phyloP scores from a whole-genome alignment of 306 rosid genomes.

The Gastrolobium bilobum region DNA sequence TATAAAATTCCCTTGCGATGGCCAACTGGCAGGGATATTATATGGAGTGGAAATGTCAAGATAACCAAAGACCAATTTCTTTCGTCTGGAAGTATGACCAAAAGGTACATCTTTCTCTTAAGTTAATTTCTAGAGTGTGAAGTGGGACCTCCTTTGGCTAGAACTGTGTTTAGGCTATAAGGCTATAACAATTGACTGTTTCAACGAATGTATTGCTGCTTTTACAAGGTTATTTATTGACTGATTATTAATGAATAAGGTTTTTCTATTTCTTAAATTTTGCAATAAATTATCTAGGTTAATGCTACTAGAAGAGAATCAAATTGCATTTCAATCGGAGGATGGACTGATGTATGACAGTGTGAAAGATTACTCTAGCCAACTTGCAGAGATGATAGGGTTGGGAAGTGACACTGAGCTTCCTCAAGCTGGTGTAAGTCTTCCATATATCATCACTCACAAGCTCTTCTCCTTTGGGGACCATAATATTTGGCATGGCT shows the following conservation, averaged over 20 bases:
- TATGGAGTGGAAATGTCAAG: constrained; percentile 95
- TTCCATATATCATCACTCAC: constrained; percentile 11
- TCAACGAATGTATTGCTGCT: neutral
- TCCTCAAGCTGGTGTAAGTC: constrained; percentile 85
- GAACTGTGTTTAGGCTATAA: neutral
- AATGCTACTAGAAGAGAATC: constrained; percentile 92
- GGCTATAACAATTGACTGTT: constrained; percentile 23
- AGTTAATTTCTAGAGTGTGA: neutral
- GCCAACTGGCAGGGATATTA: constrained; percentile 87
- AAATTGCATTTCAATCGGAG: constrained; percentile 86
- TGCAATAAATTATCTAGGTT: constrained; percentile 58
- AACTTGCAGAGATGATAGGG: constrained; percentile 88
- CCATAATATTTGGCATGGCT: constrained; percentile 38
- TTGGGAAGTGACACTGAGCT: constrained; percentile 76
- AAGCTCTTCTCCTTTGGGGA: constrained; percentile 30
- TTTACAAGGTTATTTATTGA: constrained; percentile 36
- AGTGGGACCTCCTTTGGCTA: constrained; percentile 16
- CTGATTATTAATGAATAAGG: neutral
- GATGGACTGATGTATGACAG: constrained; percentile 77
- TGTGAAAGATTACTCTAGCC: constrained; percentile 85
- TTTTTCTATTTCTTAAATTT: constrained; percentile 23
- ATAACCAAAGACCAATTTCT: constrained; percentile 88
- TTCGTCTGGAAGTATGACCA: constrained; percentile 93
- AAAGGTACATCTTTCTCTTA: constrained; percentile 63
- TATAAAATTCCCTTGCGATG: constrained; percentile 84